Evolutionary conservation across 768 basidiomycete species (phyloP).

Genomic region (Pisolithus albus): DNA sequence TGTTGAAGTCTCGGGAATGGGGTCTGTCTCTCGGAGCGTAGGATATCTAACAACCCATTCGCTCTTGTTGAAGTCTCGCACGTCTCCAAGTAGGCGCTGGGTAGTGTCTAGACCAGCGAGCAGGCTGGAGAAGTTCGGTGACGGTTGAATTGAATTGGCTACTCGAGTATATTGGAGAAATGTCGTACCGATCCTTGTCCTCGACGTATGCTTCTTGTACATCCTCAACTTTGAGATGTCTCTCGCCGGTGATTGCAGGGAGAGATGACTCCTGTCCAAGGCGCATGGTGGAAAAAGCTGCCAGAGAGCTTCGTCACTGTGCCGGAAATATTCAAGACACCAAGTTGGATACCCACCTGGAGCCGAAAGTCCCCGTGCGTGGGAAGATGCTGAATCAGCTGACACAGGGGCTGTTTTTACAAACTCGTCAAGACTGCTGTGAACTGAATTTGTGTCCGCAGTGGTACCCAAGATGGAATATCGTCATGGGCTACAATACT

Average conservation of each 20-base stretch:
- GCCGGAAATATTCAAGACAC: background rate
- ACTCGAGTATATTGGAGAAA: background rate
- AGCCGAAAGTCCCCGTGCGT: too few relatives aligned
- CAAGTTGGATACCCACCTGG: too few relatives aligned
- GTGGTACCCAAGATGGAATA: too few relatives aligned
- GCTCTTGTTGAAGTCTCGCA: constrained; percentile 76
- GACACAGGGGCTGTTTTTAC: too few relatives aligned
- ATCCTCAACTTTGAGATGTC: constrained; percentile 53
- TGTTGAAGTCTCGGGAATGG: constrained; percentile 17
- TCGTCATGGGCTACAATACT: too few relatives aligned
- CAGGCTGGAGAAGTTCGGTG: constrained; percentile 28
- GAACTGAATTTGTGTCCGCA: too few relatives aligned
- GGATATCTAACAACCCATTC: constrained; percentile 91
- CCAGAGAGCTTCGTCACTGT: too few relatives aligned
- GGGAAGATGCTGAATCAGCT: too few relatives aligned
- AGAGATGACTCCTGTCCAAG: constrained; percentile 9
- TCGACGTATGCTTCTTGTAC: constrained; percentile 71
- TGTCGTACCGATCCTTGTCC: constrained; percentile 63
- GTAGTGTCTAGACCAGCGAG: constrained; percentile 73
- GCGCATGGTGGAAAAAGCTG: constrained; percentile 9
- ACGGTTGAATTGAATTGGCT: background rate
- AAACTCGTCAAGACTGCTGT: too few relatives aligned
- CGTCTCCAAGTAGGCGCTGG: constrained; percentile 56
- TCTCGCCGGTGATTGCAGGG: constrained; percentile 14
- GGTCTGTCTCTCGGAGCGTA: constrained; percentile 46